Evolutionary conservation across 1,139 yeast species (phyloP), one percentile per base, ranked within the genome.

Genomic region (Debaryomyces robertsiae): DNA sequence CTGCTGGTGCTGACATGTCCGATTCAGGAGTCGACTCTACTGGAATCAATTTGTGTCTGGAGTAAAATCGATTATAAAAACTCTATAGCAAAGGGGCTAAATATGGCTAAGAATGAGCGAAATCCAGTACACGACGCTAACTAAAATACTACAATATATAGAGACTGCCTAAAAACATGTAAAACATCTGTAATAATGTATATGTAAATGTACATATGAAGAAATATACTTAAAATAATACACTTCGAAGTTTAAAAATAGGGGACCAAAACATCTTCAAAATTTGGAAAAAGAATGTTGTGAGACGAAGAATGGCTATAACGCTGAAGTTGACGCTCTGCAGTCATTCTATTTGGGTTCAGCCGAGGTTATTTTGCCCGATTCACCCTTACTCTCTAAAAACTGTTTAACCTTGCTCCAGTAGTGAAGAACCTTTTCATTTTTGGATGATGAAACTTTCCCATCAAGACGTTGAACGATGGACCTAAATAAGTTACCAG

Each of bases 401-500:
- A 72, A 67, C 32, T 54, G 48, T 58, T 75, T 77, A 25, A 64
- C 50, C 43, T 61, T 61, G 6, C 43, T 39, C 84, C 84, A 79
- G 30, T 53, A 55, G 37, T 65, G 59, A 41, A 60, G 63, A n/a
- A 77, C 73, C 47, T 71, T 72, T 24, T 66, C 69, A 53, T 77
- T 78, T 58, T 77, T 72, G 36, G 71, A 52, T 13, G 58, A 60
- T 6, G 64, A 39, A 31, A 77, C 54, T 40, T 61, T 58, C 16
- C 71, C 68, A 52, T 78, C 83, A 33, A 76, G 53, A 48, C 68
- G 67, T 14, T 61, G 63, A 30, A 77, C 54, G 39, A 77, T 47
- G 7, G 69, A 65, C 24, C 52, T 50, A 47, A 79, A 64, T 51
- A 78, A 67, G 42, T 61, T 65, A 38, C 70, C 67, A 3, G 82